phyloP scores from a whole-genome alignment of 23 red algal species.

The Gracilaria caudata region DNA sequence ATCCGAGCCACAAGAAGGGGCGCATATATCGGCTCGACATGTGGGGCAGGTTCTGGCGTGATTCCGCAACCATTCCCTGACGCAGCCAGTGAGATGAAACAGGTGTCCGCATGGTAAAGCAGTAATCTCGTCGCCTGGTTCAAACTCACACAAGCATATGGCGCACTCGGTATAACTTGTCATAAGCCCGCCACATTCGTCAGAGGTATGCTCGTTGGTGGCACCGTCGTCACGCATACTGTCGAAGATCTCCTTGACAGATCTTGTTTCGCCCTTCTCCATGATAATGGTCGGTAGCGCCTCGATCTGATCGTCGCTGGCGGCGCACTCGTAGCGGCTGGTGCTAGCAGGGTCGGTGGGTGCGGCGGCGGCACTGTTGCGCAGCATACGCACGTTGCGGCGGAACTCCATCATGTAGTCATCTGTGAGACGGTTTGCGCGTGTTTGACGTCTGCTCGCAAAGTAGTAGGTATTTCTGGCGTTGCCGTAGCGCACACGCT shows the following conservation, averaged over 20 bases:
- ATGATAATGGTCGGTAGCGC: slow-evolving; percentile 45
- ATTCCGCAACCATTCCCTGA: slow-evolving; percentile 56
- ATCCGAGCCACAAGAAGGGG: slow-evolving; percentile 15
- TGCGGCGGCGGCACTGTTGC: not conserved
- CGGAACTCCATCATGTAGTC: slow-evolving; percentile 41
- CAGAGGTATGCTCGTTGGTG: not conserved
- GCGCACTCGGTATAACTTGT: slow-evolving; percentile 61
- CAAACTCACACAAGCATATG: slow-evolving; percentile 84
- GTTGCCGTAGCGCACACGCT: slow-evolving; percentile 26
- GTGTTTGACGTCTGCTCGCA: slow-evolving; percentile 42
- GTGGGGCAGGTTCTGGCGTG: slow-evolving; percentile 61
- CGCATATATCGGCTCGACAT: slow-evolving; percentile 61
- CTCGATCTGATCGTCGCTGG: slow-evolving; percentile 64
- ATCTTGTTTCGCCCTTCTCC: slow-evolving; percentile 62
- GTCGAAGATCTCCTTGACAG: slow-evolving; percentile 44
- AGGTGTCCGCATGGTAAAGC: slow-evolving; percentile 81
- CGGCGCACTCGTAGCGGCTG: slow-evolving; percentile 44
- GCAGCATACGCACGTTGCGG: slow-evolving; percentile 22
- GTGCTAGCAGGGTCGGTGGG: not conserved
- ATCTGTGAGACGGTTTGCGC: slow-evolving; percentile 4
- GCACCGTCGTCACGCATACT: slow-evolving; percentile 18
- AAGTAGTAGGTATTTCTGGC: slow-evolving; percentile 44
- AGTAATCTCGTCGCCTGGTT: slow-evolving; percentile 70
- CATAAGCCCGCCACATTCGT: slow-evolving; percentile 29
- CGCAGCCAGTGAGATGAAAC: slow-evolving; percentile 78